These are phyloP conservation scores for Protoeuglena noctilucae DNA, from an alignment of 139 green algal species.

Conservation along the genomic window DNA sequence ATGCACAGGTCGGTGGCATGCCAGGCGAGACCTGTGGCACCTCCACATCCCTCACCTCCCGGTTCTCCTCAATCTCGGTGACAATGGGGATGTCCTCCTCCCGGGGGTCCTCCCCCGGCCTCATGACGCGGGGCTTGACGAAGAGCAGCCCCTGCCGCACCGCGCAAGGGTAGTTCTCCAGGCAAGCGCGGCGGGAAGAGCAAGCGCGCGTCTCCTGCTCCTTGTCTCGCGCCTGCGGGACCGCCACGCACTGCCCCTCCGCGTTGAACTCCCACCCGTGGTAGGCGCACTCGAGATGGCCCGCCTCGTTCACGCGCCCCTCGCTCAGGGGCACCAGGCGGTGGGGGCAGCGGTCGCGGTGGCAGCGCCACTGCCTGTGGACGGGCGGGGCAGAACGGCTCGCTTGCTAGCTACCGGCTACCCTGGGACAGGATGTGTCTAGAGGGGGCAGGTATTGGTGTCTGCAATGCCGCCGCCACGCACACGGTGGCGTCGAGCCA, in stretches of 20 bases:
- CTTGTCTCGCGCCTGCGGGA: constrained; percentile 30
- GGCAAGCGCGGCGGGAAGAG: constrained; percentile 11
- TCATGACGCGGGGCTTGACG: constrained; percentile 13
- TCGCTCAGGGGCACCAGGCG: constrained; percentile 39
- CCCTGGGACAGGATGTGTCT: constrained; percentile 8
- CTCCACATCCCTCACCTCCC: too few species aligned
- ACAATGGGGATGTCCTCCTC: constrained; percentile 17
- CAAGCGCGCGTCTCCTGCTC: background rate
- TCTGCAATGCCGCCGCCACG: background rate
- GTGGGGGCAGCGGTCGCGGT: constrained; percentile 32
- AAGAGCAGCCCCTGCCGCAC: constrained; percentile 27
- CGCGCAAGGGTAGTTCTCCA: constrained; percentile 18
- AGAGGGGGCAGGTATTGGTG: background rate
- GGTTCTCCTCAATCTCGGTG: constrained; percentile 19
- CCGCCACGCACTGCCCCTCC: constrained; percentile 17
- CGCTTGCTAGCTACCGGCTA: constrained; percentile 14
- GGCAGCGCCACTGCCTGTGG: constrained; percentile 11
- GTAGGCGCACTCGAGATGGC: constrained; percentile 28
- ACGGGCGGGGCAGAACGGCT: too few species aligned
- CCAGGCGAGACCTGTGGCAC: too few species aligned
- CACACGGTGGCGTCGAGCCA: background rate
- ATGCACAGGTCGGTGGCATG: too few species aligned
- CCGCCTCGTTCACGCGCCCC: constrained; percentile 20
- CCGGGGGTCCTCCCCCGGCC: background rate
- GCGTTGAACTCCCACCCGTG: constrained; percentile 37